A percentile compares a stretch with the other conserved stretches of the same genome.
Evolutionary conservation across 2,329 filamentous ascomycete species (phyloP).

Genomic region (Plectosphaerella cucumerina): DNA sequence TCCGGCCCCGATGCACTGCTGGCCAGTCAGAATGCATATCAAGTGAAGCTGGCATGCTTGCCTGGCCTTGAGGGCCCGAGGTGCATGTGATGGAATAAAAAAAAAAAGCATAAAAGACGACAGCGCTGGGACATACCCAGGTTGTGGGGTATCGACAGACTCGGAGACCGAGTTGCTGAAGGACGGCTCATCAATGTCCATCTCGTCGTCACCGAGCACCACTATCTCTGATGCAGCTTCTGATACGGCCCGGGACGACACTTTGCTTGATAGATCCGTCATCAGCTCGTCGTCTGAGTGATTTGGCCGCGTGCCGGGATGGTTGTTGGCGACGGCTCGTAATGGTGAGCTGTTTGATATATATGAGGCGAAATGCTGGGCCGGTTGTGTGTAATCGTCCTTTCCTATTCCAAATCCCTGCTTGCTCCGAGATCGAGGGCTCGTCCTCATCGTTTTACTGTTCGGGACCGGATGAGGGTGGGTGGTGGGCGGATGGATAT

Average conservation of each 20-base stretch:
- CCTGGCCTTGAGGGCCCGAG: background rate
- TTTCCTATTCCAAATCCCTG: constrained; percentile 17
- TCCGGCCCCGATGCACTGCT: too few relatives aligned
- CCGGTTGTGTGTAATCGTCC: constrained; percentile 14
- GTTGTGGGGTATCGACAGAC: constrained; percentile 2
- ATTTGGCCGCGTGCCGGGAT: background rate
- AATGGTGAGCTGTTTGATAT: constrained; percentile 19
- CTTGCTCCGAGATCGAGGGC: constrained; percentile 11
- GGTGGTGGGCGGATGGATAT: constrained; percentile 8
- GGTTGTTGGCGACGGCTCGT: constrained; percentile 11
- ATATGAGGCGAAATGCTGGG: constrained; percentile 17
- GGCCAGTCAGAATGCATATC: too few relatives aligned
- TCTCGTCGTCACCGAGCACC: constrained; percentile 38
- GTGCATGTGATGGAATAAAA: constrained; percentile 2
- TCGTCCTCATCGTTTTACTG: constrained; percentile 12
- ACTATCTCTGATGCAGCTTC: constrained; percentile 38
- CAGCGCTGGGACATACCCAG: constrained; percentile 9
- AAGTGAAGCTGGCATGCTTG: too few relatives aligned
- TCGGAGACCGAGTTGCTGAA: constrained; percentile 8
- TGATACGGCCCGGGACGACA: constrained; percentile 24
- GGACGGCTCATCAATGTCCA: constrained; percentile 23
- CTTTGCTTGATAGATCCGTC: constrained; percentile 17
- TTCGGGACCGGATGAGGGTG: constrained; percentile 5
- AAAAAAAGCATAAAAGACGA: background rate
- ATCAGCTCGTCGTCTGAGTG: background rate